Evolutionary conservation across 495 filamentous ascomycete species (phyloP), one percentile per base, ranked within the genome.

Genomic region (Chaetomium fimeti): DNA sequence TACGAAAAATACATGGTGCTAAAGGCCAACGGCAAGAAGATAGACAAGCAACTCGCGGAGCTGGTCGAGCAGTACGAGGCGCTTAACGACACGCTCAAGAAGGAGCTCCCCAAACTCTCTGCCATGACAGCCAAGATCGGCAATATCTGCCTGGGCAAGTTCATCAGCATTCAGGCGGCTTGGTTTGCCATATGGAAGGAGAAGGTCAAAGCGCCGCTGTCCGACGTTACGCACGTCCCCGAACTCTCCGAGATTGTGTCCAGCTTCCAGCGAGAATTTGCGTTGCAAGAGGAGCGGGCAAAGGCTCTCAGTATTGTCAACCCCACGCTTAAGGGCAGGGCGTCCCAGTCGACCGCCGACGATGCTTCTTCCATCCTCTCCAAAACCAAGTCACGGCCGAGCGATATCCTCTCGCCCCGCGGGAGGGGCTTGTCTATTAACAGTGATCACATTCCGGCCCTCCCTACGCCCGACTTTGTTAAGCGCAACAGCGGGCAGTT

Each of bases 101-200:
- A 93, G 48, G 93, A 98, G 69, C 81, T 99, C 28, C 94, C 94
- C 13, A 90, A 88, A 69, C 85, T 99, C 15, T 97, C 91, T 64
- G 75, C 76, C 13, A 74, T 92, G 55, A 96, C 92, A 1, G 88
- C 87, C 57, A 89, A 87, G 68, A 76, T 97, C 53, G 89, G 92
- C 65, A 88, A 92, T 66, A 87, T 88, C 0, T 92, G 90, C 64
- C 77, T 97, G 38, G 84, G 82, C 61, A 91, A 89, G 69, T 91
- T 97, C 68, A 84, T 97, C 58, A 81, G 88, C 62, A 85, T 96
- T 45, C 92, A 97, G 66, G 78, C 83, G 3, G 76, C 87, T 20
- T 99, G 92, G 92, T 91, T 85, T 66, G 79, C 80, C 29, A 85
- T 89, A 16, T 89, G 92, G 86, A 87, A 90, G 66, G 85, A 85